phyloP scores from a whole-genome alignment of 2,329 filamentous ascomycete genomes.

The Emmonsiellopsis sp. region DNA sequence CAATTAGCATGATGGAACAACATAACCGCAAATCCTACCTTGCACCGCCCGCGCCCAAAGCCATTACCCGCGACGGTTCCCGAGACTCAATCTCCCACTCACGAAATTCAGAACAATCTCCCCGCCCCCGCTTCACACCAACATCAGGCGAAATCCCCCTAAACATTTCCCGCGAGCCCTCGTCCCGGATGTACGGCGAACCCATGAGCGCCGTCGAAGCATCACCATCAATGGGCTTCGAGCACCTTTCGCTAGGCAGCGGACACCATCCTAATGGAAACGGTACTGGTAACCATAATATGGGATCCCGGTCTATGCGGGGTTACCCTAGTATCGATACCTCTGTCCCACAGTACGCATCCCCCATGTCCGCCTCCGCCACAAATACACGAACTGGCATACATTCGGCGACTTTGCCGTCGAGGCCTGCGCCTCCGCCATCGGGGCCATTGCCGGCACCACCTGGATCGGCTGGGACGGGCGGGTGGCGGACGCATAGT shows the following conservation, averaged over 20 bases:
- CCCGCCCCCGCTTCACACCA: constrained; percentile 48
- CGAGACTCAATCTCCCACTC: constrained; percentile 41
- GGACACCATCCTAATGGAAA: not conserved
- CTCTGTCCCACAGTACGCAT: constrained; percentile 4
- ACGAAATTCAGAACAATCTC: constrained; percentile 25
- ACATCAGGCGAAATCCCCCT: constrained; percentile 67
- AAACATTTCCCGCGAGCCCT: constrained; percentile 29
- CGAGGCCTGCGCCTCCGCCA: constrained; percentile 52
- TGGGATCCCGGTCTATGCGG: not conserved
- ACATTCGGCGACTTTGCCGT: constrained; percentile 53
- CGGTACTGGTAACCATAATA: not conserved
- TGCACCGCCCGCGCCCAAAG: constrained; percentile 69
- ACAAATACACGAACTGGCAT: constrained; percentile 23
- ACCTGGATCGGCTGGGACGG: constrained; percentile 25
- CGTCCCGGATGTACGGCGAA: constrained; percentile 18
- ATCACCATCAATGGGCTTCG: constrained; percentile 29
- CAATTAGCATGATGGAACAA: constrained; percentile 83
- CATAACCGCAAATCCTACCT: constrained; percentile 95
- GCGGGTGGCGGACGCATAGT: not conserved
- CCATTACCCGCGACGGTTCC: constrained; percentile 55
- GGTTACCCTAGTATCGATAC: constrained; percentile 6
- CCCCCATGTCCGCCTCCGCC: constrained; percentile 8
- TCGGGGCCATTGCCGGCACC: constrained; percentile 52
- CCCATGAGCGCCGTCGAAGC: constrained; percentile 15
- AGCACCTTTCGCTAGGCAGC: constrained; percentile 31